phyloP scores from a whole-genome alignment of 169 alveolate species.

The Condylostoma magnum region DNA sequence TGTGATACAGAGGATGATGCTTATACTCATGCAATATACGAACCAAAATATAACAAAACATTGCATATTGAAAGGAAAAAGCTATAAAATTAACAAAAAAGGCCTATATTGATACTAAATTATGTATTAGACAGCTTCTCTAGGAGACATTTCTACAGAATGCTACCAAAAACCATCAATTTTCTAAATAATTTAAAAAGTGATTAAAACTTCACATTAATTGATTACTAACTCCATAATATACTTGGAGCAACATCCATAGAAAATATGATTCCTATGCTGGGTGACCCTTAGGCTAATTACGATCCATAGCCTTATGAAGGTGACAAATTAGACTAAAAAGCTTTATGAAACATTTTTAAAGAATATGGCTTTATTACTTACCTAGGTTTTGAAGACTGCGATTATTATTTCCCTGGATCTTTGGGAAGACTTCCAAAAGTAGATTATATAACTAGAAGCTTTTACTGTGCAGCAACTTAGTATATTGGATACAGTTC shows the following conservation, averaged over 20 bases:
- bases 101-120: background rate
- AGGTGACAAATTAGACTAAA: background rate
- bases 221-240: conserved; percentile 25
- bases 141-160: conserved; percentile 30
- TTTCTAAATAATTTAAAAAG: background rate
- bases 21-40: background rate
- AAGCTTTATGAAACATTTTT: conserved; percentile 10
- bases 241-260: conserved; percentile 18
- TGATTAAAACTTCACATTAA: background rate
- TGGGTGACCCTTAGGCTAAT: background rate
- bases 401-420: conserved; percentile 25
- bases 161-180: conserved; percentile 17
- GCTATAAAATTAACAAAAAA: background rate
- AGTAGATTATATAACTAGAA: conserved; percentile 6
- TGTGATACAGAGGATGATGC: too few relatives aligned
- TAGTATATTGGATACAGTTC: background rate
- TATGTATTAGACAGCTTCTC: conserved; percentile 31
- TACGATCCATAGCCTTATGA: background rate
- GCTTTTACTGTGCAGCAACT: conserved; percentile 20
- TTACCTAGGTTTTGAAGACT: conserved; percentile 19
- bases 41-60: background rate
- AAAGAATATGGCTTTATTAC: conserved; percentile 2
- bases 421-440: conserved; percentile 9
- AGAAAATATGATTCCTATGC: conserved; percentile 13
- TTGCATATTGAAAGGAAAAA: background rate